phyloP scores from a whole-genome alignment of 306 rosid species.

The Lablab purpureus region DNA sequence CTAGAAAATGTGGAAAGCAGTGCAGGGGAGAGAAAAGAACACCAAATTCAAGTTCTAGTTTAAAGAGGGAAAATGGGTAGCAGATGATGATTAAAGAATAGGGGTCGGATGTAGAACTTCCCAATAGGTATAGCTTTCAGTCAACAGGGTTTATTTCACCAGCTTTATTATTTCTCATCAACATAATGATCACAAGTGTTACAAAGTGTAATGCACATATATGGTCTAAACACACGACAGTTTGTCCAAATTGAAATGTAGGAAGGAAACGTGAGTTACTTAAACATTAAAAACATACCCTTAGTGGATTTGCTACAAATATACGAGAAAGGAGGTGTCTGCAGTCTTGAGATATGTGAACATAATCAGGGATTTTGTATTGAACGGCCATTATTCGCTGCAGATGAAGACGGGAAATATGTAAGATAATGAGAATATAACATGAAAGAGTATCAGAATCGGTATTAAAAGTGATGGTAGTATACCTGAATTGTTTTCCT shows the following conservation, averaged over 20 bases:
- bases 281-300: conserved; percentile 56
- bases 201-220: neutral
- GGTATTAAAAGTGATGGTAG: neutral
- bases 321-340: conserved; percentile 72
- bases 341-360: conserved; percentile 80
- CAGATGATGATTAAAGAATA: neutral
- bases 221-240: neutral
- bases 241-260: conserved; percentile 22
- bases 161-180: conserved; percentile 10
- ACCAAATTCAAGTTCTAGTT: neutral
- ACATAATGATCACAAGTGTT: conserved; percentile 10
- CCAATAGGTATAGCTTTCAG: conserved; percentile 10
- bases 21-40: conserved; percentile 26
- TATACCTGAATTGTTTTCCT: conserved; percentile 80
- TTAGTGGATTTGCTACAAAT: conserved; percentile 67
- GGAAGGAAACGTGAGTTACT: neutral
- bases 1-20: conserved; percentile 4
- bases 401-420: conserved; percentile 29
- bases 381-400: conserved; percentile 82
- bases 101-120: conserved; percentile 13
- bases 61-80: neutral
- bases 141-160: conserved; percentile 23
- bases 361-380: conserved; percentile 80
- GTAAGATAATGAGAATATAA: conserved; percentile 35
- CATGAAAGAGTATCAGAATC: conserved; percentile 16